Evolutionary conservation across 305 asterid genomes (phyloP).

Genomic region (Solanum hybrid): DNA sequence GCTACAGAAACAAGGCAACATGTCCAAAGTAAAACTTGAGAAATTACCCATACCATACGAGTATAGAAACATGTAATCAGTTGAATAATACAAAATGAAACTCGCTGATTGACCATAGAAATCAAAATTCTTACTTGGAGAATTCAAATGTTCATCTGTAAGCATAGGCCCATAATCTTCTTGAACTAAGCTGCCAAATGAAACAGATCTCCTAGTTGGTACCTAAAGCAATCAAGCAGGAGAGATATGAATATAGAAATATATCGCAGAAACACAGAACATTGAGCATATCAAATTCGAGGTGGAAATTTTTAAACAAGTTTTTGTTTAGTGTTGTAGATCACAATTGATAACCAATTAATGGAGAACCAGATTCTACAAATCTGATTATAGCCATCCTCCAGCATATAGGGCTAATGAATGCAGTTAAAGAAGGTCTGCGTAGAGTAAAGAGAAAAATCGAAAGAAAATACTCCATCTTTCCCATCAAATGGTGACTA

Average conservation of each 20-base stretch:
- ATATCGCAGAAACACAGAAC: neutral
- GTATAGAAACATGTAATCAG: neutral
- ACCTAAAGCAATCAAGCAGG: conserved; percentile 33
- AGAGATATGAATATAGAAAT: neutral
- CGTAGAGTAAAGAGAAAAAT: neutral
- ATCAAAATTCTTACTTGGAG: conserved; percentile 41
- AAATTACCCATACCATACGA: neutral
- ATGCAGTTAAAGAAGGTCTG: neutral
- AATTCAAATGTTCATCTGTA: conserved; percentile 18
- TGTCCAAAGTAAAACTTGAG: neutral
- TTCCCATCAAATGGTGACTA: neutral
- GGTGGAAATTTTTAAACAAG: neutral
- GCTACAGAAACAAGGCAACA: neutral
- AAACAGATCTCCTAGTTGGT: conserved; percentile 17
- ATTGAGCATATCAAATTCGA: neutral
- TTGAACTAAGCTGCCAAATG: conserved; percentile 7
- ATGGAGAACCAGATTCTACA: neutral
- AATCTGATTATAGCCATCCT: neutral
- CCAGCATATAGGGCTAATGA: neutral
- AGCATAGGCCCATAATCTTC: conserved; percentile 25
- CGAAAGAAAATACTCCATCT: neutral
- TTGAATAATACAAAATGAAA: conserved; percentile 4
- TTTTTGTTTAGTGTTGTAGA: neutral
- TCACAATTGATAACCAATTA: conserved; percentile 3
- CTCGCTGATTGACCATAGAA: conserved; percentile 5